phyloP scores from a whole-genome alignment of 768 basidiomycete genomes.

The Mycena rosella region DNA sequence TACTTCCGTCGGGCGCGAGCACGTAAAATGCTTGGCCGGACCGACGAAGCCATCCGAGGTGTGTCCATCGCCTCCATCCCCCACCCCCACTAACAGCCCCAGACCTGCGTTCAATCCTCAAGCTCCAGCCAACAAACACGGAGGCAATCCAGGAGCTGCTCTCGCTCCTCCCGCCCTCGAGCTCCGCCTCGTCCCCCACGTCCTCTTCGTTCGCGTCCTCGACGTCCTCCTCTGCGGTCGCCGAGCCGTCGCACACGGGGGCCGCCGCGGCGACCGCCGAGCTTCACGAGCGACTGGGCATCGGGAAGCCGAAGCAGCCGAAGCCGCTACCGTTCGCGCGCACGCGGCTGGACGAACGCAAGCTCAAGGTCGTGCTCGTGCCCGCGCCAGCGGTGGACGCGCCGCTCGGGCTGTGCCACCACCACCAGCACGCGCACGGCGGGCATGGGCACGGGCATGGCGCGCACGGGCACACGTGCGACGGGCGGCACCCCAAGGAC shows the following conservation, averaged over 20 bases:
- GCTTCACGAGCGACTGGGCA: conserved; percentile 48
- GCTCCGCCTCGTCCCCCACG: conserved; percentile 12
- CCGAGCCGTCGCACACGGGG: conserved; percentile 28
- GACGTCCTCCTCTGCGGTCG: conserved; percentile 38
- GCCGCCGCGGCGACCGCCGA: conserved; percentile 30
- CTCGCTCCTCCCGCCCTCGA: conserved; percentile 50
- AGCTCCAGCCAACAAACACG: conserved; percentile 71
- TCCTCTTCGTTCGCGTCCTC: conserved; percentile 16
- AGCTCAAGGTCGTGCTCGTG: conserved; percentile 64
- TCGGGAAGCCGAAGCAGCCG: conserved; percentile 55
- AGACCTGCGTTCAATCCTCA: conserved; percentile 75
- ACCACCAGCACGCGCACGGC: conserved; percentile 16
- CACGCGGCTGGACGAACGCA: conserved; percentile 63
- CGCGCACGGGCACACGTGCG: conserved; percentile 1
- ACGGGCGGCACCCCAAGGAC: conserved; percentile 30
- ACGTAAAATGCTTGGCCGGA: conserved; percentile 67
- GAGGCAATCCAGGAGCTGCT: conserved; percentile 73
- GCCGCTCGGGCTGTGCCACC: conserved; percentile 26
- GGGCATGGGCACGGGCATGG: no score
- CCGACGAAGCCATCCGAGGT: conserved; percentile 75
- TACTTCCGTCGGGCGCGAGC: conserved; percentile 79
- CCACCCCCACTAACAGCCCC: not conserved
- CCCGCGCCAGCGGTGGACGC: conserved; percentile 51
- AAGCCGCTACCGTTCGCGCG: conserved; percentile 68
- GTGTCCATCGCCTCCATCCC: not conserved